Percentiles rank a stretch among this genome's conserved stretches.
Evolutionary conservation across 164 flowering plant species (phyloP).

Genomic region (Stephania cephalantha): DNA sequence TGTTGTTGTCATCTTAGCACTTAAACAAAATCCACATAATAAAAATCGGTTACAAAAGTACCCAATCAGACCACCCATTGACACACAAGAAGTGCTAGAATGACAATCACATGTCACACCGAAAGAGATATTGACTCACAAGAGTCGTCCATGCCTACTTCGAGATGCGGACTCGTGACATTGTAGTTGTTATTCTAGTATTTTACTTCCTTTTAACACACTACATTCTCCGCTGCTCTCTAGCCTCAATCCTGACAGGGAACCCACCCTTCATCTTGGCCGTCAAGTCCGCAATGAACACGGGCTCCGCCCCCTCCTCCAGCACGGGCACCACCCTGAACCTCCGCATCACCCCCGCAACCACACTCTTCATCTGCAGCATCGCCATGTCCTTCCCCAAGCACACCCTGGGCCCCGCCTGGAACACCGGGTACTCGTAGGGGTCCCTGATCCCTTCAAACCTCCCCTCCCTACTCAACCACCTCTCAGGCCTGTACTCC

Average conservation of each 20-base stretch:
- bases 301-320: constrained; percentile 17
- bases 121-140: too few species aligned
- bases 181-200: too few species aligned
- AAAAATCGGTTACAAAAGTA: too few species aligned
- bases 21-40: too few species aligned
- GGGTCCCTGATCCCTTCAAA: constrained; percentile 26
- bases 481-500: constrained; percentile 45
- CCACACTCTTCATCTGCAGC: constrained; percentile 22
- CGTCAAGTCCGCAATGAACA: constrained; percentile 14
- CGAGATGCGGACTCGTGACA: too few species aligned
- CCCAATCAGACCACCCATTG: too few species aligned
- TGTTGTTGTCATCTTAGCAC: too few species aligned
- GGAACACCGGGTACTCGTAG: constrained; percentile 31
- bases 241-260: constrained; percentile 26
- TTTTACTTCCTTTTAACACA: too few species aligned
- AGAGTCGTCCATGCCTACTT: too few species aligned
- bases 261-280: constrained; percentile 36
- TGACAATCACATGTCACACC: too few species aligned
- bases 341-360: constrained; percentile 12
- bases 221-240: neutral
- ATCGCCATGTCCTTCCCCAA: constrained; percentile 41
- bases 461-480: constrained; percentile 38
- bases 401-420: constrained; percentile 34
- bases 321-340: constrained; percentile 22
- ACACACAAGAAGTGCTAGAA: too few species aligned